Base-by-base conservation (phyloP, 2,329 filamentous ascomycete genomes). In the Pseudogymnoascus sp. region DNA sequence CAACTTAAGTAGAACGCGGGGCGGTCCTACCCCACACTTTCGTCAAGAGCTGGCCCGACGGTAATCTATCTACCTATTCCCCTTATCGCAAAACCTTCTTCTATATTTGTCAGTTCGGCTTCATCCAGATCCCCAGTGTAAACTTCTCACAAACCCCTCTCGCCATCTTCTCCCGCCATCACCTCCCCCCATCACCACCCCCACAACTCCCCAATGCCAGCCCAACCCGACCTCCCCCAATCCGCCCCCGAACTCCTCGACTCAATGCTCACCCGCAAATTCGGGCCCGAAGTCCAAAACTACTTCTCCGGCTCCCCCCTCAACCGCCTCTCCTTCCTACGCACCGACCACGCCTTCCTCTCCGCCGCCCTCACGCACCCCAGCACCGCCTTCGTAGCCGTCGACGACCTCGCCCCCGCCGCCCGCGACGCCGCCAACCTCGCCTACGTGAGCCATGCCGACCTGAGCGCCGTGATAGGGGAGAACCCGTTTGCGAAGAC, bases 281-380 rank as follows among this genome's bases (percentile, higher is more conserved):
- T 92, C 76, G 90, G 90, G 75, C 87, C 84, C 68, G 90, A 93
- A 76, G 80, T 90, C 66, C 83, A 87, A 73, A 95, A 93, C 77
- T 95, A 95, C 83, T 95, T 93, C 76, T 86, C 89, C 60, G 88
- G 90, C 68, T 88, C 84, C 63, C 88, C 87, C 6, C 76, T 93
- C 64, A 93, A 95, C 78, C 86, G 90, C 53, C 83, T 93, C 57
- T 90, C 88, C 15, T 95, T 93, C 76, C 80, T 95, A 26, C 87
- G 90, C 53, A 77, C 80, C 50, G 87, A 93, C 74, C 79, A 87
- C 68, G 73, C 74, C n/a, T 95, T 93, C 73, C 82, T 95, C 62
- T 81, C 81, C 33, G 77, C 80, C 26, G 90, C 90, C 4, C 84
- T 91, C 67, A 78, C 79, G 17, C 86, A 89, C 73, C 83, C 87